Evolutionary conservation across 768 basidiomycete genomes (phyloP), one percentile per base, ranked within the genome.

Genomic region (Leccinum imitatum): DNA sequence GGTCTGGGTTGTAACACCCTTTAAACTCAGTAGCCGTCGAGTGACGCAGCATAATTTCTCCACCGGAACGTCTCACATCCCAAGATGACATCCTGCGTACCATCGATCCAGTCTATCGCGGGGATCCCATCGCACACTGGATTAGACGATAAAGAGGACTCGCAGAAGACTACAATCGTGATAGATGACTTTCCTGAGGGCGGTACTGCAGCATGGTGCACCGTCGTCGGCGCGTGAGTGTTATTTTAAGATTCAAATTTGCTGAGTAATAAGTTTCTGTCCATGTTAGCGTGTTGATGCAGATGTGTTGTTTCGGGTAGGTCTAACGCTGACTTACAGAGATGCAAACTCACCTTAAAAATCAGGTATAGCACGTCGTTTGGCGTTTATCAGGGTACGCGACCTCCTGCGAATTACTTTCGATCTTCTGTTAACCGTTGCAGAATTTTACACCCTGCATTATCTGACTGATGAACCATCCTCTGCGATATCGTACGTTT

Each of bases 371-470:
- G 66, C 8, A 25, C 70, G 23, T 70, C 75, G 3, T 80, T 74
- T 59, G 78, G 79, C 10, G 77, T 78, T 35, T 80, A 78, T 57
- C 76, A 80, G 72, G 75, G 77, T 71, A 33, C 6, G 21, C n/a
- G 15, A 7, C 3, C 17, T 17, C 5, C 5, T 53, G 5, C 21
- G 5, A 50, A 13, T 50, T n/a, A 5, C 3, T 7, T 1, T 23
- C 33, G 23, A 39, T 25, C 30, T 2, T 23, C 41, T 50, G 25
- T 23, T 25, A 76, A 31, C 13, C 4, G 33, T n/a, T n/a, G n/a
- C 33, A 53, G 52, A 53, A 13, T 53, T 37, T 23, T 53, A 53
- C 21, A 53, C 52, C 33, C 11, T 53, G 15, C 52, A 37, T 21
- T 53, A 53, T 53, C 21, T 53, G 10, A 63, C 69, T 10, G 69